Conservation (phyloP, 2,329 filamentous ascomycete genomes). For the Penicillium sp. region DNA sequence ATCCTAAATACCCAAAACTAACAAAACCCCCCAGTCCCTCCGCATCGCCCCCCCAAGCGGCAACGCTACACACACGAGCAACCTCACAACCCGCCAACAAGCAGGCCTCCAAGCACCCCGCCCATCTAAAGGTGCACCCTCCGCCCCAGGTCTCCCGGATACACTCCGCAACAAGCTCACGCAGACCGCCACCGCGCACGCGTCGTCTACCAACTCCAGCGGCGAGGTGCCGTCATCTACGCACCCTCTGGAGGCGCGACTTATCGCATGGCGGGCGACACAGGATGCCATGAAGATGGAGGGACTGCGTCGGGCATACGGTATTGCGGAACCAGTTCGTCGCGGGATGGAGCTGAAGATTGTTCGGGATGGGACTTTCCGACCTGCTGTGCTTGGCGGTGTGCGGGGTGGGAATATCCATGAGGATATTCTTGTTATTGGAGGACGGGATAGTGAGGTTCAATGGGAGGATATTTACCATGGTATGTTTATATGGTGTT, state of each 20-base stretch:
- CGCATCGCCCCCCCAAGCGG: conserved; percentile 74
- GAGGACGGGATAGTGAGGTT: conserved; percentile 71
- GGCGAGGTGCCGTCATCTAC: conserved; percentile 56
- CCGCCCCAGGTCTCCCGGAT: conserved; percentile 89
- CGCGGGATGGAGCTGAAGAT: conserved; percentile 95
- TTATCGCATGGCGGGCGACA: conserved; percentile 84
- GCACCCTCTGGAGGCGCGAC: conserved; percentile 89
- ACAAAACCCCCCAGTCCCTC: conserved; percentile 64
- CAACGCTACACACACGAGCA: conserved; percentile 65
- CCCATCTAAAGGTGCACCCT: conserved; percentile 71
- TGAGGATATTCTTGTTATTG: conserved; percentile 72
- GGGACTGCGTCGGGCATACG: conserved; percentile 79
- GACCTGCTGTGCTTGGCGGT: conserved; percentile 67
- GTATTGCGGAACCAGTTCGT: conserved; percentile 87
- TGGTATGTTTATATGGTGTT: conserved; percentile 49
- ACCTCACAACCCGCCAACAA: conserved; percentile 58
- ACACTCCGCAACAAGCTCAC: conserved; percentile 81
- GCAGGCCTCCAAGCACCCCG: conserved; percentile 47
- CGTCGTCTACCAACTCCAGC: conserved; percentile 39
- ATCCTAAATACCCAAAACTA: not conserved
- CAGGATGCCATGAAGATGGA: conserved; percentile 88
- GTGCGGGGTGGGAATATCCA: conserved; percentile 64
- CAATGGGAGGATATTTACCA: conserved; percentile 93
- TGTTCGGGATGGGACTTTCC: conserved; percentile 70
- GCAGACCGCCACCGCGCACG: conserved; percentile 53